Evolutionary conservation across 1,284 basidiomycete species (phyloP).

Genomic region (Moesziomyces parantarcticus): DNA sequence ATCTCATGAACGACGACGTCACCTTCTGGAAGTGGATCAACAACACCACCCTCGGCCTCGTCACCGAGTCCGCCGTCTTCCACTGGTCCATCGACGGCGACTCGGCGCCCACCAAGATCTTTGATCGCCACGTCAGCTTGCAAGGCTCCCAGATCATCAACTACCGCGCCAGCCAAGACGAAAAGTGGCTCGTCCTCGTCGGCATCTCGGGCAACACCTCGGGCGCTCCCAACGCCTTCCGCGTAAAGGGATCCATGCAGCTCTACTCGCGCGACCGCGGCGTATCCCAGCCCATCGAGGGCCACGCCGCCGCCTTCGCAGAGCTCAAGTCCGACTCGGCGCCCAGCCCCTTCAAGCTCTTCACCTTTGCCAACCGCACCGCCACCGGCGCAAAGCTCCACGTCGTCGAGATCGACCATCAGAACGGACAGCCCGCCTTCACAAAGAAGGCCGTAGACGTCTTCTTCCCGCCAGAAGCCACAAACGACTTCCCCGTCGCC

Average conservation of each 20-base stretch:
- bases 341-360: constrained; percentile 76
- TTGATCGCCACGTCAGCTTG: constrained; percentile 95
- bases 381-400: constrained; percentile 98
- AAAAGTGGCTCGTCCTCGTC: constrained; percentile 96
- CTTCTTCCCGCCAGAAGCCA: constrained; percentile 98
- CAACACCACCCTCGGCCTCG: constrained; percentile 89
- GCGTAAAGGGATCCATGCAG: constrained; percentile 82
- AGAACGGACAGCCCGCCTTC: constrained; percentile 93
- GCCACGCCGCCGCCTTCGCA: constrained; percentile 96
- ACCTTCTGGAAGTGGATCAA: constrained; percentile 99
- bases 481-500: constrained; percentile 99
- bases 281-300: constrained; percentile 98
- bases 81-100: constrained; percentile 87
- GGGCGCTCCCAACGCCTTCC: constrained; percentile 75
- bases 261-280: constrained; percentile 86
- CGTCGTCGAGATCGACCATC: constrained; percentile 97
- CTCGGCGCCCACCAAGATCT: constrained; percentile 85
- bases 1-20: constrained; percentile 89
- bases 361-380: constrained; percentile 94
- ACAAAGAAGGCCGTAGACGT: constrained; percentile 98
- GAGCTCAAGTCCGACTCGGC: constrained; percentile 75
- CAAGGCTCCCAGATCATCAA: constrained; percentile 97
- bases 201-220: constrained; percentile 91
- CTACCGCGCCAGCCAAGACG: constrained; percentile 90
- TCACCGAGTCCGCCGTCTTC: constrained; percentile 91